These are phyloP conservation scores for Diaporthe destruens DNA, from an alignment of 2,329 filamentous ascomycete species.

Conservation along the genomic window DNA sequence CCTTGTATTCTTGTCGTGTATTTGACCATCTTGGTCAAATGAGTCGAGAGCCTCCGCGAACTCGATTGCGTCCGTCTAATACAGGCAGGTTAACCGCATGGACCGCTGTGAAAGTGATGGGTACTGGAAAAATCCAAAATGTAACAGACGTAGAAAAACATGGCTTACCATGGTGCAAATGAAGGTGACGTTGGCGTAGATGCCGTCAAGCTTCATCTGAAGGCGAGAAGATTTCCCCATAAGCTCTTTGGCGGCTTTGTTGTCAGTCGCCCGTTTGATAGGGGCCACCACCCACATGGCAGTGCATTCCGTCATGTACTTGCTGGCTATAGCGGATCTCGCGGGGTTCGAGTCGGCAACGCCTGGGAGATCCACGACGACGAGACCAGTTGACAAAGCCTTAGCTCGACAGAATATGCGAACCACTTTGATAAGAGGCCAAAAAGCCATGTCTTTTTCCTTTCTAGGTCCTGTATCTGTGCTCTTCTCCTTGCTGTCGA, in stretches of 20 bases:
- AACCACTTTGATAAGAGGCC: constrained; percentile 68
- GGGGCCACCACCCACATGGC: constrained; percentile 73
- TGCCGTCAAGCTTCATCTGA: constrained; percentile 71
- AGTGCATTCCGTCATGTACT: constrained; percentile 71
- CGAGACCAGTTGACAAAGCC: constrained; percentile 46
- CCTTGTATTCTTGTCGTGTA: background rate
- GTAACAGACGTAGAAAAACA: too few species aligned
- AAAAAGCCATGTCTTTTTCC: constrained; percentile 51
- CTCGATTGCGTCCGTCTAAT: constrained; percentile 68
- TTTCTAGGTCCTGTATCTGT: constrained; percentile 42
- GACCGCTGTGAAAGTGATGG: too few species aligned
- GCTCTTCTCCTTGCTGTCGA: constrained; percentile 66
- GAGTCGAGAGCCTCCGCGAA: background rate
- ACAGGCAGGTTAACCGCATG: too few species aligned
- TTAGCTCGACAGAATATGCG: background rate
- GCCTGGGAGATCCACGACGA: constrained; percentile 66
- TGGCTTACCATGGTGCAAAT: constrained; percentile 63
- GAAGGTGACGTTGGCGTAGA: constrained; percentile 67
- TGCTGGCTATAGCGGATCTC: constrained; percentile 66
- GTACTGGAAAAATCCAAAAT: too few species aligned
- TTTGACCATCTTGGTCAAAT: constrained; percentile 28
- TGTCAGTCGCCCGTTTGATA: constrained; percentile 71
- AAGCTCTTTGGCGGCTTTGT: constrained; percentile 68
- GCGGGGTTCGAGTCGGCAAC: constrained; percentile 71
- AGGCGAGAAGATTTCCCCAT: constrained; percentile 68